phyloP scores from a whole-genome alignment of 805 yeast species.

The Candida berthetii region DNA sequence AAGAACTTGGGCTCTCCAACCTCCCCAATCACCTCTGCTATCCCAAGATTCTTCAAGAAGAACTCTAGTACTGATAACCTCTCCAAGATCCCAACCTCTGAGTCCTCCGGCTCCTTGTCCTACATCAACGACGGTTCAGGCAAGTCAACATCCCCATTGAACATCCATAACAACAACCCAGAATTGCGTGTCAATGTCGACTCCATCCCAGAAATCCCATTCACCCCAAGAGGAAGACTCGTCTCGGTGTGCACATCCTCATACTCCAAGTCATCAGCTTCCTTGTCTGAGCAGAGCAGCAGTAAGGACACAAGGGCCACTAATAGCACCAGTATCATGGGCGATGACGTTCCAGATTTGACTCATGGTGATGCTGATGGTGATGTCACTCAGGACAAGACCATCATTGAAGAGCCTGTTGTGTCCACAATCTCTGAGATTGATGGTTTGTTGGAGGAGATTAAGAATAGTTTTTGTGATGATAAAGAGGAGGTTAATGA shows the following conservation, averaged over 20 bases:
- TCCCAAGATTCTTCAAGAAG: slow-evolving; percentile 17
- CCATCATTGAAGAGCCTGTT: neutral
- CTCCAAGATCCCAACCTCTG: slow-evolving; percentile 11
- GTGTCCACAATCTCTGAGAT: slow-evolving; percentile 3
- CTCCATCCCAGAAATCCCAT: slow-evolving; percentile 16
- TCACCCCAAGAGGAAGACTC: slow-evolving; percentile 12
- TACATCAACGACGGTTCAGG: slow-evolving; percentile 21
- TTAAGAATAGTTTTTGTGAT: slow-evolving; percentile 13
- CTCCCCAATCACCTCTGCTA: slow-evolving; percentile 17
- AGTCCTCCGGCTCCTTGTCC: slow-evolving; percentile 15
- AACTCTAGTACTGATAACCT: slow-evolving; percentile 2
- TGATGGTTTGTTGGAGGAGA: slow-evolving; percentile 17
- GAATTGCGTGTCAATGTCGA: slow-evolving; percentile 5
- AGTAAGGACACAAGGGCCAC: neutral
- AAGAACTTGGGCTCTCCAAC: slow-evolving; percentile 1
- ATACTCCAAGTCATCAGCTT: neutral
- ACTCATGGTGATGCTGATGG: no score
- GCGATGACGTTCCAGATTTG: no score
- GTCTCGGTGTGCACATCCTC: neutral
- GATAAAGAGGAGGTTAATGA: neutral
- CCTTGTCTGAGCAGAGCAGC: neutral
- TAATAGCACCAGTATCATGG: neutral
- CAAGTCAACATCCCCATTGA: neutral
- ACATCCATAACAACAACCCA: slow-evolving; percentile 4
- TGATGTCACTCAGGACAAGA: slow-evolving; percentile 10